Conservation (phyloP, 2,329 filamentous ascomycete species). For the Dothiorella sarmentorum region DNA sequence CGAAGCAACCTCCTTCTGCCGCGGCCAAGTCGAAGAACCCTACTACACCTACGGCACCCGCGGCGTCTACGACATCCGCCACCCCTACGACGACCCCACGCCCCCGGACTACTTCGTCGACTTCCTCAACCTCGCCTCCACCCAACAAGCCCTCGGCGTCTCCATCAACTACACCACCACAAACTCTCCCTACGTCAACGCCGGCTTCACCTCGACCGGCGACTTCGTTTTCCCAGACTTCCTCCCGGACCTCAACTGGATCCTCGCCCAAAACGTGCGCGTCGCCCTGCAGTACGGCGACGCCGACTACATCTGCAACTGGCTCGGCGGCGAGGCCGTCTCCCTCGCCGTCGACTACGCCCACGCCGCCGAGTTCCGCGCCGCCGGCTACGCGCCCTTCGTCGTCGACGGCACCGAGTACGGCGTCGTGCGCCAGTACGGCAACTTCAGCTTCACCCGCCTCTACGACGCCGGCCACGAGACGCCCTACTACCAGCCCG, state of each 20-base stretch:
- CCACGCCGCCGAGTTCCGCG: conserved; percentile 49
- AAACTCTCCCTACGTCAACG: conserved; percentile 51
- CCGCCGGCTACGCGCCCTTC: conserved; percentile 72
- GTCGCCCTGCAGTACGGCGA: conserved; percentile 37
- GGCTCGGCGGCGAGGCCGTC: conserved; percentile 38
- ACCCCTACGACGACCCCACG: conserved; percentile 53
- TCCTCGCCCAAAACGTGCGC: conserved; percentile 38
- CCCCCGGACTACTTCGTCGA: conserved; percentile 57
- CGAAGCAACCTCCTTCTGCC: conserved; percentile 40
- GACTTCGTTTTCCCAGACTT: conserved; percentile 60
- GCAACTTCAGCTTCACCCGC: conserved; percentile 57
- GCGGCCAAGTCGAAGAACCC: conserved; percentile 25
- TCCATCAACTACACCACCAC: conserved; percentile 58
- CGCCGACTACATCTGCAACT: conserved; percentile 39
- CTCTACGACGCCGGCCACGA: conserved; percentile 54
- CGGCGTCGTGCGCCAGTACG: conserved; percentile 71
- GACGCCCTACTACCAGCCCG: conserved; percentile 34
- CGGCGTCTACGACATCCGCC: conserved; percentile 55
- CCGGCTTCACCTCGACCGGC: conserved; percentile 50
- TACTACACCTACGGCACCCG: conserved; percentile 35
- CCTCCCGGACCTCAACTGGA: conserved; percentile 40
- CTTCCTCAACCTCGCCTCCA: conserved; percentile 56
- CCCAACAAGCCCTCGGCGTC: conserved; percentile 60
- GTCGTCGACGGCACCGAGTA: conserved; percentile 58
- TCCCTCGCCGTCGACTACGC: conserved; percentile 37